Conservation (phyloP, 164 flowering plant species). For the Umbilicus rupestris region DNA sequence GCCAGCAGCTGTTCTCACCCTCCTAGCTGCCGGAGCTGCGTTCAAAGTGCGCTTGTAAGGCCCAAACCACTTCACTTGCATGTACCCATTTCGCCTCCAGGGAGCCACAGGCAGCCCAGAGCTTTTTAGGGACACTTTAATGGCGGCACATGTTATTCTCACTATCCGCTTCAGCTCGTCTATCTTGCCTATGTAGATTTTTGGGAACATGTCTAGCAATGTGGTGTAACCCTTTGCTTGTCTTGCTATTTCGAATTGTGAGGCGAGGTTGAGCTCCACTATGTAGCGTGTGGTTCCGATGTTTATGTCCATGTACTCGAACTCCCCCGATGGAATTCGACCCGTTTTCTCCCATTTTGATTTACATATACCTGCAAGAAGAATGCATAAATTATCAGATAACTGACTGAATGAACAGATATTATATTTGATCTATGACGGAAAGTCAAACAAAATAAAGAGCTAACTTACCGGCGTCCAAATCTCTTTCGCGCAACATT, state of each 20-base stretch:
- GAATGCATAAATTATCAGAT: too few species aligned
- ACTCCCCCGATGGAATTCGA: constrained; percentile 38
- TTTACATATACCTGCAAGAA: constrained; percentile 59
- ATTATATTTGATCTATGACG: too few species aligned
- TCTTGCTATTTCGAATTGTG: constrained; percentile 63
- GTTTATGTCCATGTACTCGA: constrained; percentile 62
- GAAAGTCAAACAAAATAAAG: too few species aligned
- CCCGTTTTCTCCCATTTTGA: constrained; percentile 57
- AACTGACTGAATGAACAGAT: too few species aligned
- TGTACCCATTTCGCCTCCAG: constrained; percentile 65
- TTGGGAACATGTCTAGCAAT: constrained; percentile 38
- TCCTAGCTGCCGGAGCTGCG: constrained; percentile 3
- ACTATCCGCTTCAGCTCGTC: constrained; percentile 48
- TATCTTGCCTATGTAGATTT: constrained; percentile 32
- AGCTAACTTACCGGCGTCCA: constrained; percentile 66
- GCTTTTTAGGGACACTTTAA: constrained; percentile 48
- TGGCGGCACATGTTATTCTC: constrained; percentile 47
- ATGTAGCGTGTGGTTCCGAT: constrained; percentile 38
- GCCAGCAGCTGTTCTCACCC: neutral
- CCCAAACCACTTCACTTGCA: constrained; percentile 68
- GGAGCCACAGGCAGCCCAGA: constrained; percentile 56
- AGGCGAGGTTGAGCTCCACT: constrained; percentile 34
- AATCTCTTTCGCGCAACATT: constrained; percentile 40
- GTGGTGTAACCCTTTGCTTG: constrained; percentile 37
- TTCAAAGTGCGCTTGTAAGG: constrained; percentile 48